Evolutionary conservation across 2,329 filamentous ascomycete genomes (phyloP).

Genomic region (Cryphonectria parasitica): DNA sequence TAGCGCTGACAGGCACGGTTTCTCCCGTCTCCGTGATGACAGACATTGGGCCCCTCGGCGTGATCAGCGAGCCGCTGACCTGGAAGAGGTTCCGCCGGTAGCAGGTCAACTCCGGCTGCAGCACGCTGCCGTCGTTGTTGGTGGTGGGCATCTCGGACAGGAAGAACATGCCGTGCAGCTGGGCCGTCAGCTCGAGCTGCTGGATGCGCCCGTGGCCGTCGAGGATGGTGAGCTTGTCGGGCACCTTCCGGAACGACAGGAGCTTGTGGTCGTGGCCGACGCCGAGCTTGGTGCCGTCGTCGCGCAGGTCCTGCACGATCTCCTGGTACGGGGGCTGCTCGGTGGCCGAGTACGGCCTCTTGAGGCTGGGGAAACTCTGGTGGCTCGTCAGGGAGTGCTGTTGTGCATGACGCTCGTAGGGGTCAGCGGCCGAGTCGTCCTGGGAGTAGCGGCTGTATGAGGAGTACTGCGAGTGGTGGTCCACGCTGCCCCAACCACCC

Average conservation of each 20-base stretch:
- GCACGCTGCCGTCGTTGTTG: slow-evolving; percentile 57
- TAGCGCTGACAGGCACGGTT: slow-evolving; percentile 77
- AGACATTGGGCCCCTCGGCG: slow-evolving; percentile 77
- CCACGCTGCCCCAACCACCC: slow-evolving; percentile 44
- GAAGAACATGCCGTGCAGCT: slow-evolving; percentile 89
- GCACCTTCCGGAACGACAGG: slow-evolving; percentile 59
- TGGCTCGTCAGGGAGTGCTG: slow-evolving; percentile 52
- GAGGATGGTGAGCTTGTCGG: slow-evolving; percentile 64
- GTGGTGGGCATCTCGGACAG: slow-evolving; percentile 77
- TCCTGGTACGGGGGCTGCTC: slow-evolving; percentile 62
- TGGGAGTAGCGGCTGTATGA: slow-evolving; percentile 57
- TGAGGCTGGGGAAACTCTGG: slow-evolving; percentile 59
- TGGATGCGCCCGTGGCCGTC: slow-evolving; percentile 63
- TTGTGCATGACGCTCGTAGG: slow-evolving; percentile 58
- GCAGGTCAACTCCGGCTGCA: slow-evolving; percentile 87
- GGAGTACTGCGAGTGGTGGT: slow-evolving; percentile 51
- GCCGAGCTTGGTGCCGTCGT: slow-evolving; percentile 60
- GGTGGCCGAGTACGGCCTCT: slow-evolving; percentile 60
- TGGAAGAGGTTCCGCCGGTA: slow-evolving; percentile 96
- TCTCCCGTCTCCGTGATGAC: slow-evolving; percentile 84
- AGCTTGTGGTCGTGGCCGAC: slow-evolving; percentile 66
- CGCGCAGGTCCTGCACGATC: slow-evolving; percentile 63
- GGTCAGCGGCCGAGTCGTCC: slow-evolving; percentile 51
- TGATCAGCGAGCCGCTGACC: slow-evolving; percentile 85
- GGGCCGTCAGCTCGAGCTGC: slow-evolving; percentile 67